phyloP scores from a whole-genome alignment of 305 asterid species.

The Fraxinus xanthoxyloides region DNA sequence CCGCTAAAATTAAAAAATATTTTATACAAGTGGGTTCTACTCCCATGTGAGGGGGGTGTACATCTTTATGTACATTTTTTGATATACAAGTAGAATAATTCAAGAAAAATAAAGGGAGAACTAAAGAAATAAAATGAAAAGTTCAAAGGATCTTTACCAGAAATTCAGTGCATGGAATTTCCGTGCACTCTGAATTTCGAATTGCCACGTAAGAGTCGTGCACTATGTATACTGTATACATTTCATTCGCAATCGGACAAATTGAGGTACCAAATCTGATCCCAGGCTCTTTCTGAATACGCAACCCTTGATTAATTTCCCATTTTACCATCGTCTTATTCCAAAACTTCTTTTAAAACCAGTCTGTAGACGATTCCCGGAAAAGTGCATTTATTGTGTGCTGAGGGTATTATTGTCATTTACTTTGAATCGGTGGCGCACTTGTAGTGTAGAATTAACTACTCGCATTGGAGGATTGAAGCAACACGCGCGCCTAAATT shows the following conservation, averaged over 20 bases:
- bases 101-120: background rate
- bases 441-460: background rate
- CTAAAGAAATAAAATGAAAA: background rate
- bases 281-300: background rate
- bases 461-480: background rate
- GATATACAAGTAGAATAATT: no score
- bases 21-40: no score
- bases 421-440: background rate
- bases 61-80: no score
- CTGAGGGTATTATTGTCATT: background rate
- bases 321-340: background rate
- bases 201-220: background rate
- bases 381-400: background rate
- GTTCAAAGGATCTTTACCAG: background rate
- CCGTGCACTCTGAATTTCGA: background rate
- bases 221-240: background rate
- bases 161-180: background rate
- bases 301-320: background rate
- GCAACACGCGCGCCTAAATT: background rate
- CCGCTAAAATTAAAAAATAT: no score
- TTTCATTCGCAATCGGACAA: background rate
- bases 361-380: background rate
- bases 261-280: background rate
- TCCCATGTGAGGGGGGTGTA: no score
- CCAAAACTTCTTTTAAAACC: background rate